These are phyloP conservation scores for Globisporangium parvum DNA, from an alignment of 352 stramenopile species.

Conservation along the genomic window DNA sequence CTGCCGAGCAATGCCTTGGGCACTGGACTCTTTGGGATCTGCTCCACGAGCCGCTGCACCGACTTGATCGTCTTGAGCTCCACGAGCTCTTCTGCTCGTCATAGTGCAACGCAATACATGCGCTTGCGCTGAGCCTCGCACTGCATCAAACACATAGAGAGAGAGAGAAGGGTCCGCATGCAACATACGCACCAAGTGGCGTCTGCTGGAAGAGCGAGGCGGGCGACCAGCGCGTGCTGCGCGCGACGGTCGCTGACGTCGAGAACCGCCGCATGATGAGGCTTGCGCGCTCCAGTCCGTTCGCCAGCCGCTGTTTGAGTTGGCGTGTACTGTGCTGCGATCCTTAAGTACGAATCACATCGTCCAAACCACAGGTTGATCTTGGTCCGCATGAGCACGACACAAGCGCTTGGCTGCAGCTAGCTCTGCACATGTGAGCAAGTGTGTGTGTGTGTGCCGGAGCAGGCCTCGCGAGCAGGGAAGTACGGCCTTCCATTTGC, in stretches of 20 bases:
- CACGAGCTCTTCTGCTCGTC: constrained; percentile 29
- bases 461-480: too few species aligned
- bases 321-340: neutral
- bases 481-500: too few species aligned
- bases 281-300: neutral
- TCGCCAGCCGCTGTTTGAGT: neutral
- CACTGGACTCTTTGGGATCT: constrained; percentile 17
- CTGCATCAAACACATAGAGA: neutral
- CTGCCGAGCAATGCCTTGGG: neutral
- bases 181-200: constrained; percentile 24
- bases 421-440: too few species aligned
- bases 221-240: neutral
- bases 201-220: constrained; percentile 27
- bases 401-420: too few species aligned
- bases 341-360: neutral
- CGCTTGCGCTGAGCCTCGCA: neutral
- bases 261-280: constrained; percentile 7
- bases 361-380: too few species aligned
- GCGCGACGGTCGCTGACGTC: neutral
- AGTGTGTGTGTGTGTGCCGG: too few species aligned
- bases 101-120: too few species aligned
- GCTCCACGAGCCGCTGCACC: constrained; percentile 46
- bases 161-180: too few species aligned
- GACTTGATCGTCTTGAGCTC: constrained; percentile 53
- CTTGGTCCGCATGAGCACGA: too few species aligned